Conservation (phyloP, 306 rosid genomes). For the Sechiopsis laciniata region DNA sequence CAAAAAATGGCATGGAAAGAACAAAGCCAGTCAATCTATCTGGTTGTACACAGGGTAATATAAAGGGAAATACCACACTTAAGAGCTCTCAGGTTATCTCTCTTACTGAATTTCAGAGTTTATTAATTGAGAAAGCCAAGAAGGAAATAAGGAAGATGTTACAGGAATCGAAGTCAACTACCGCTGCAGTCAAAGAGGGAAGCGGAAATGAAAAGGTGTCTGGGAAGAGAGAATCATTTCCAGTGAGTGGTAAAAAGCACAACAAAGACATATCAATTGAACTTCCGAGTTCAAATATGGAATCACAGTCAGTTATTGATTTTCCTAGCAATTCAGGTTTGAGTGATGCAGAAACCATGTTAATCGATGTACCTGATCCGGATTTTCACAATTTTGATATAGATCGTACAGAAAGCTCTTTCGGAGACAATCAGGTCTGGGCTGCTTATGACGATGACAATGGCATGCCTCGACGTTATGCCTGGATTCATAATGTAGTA, state of each 20-base stretch:
- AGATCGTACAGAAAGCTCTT: conserved; percentile 61
- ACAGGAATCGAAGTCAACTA: conserved; percentile 29
- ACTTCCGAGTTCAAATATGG: conserved; percentile 22
- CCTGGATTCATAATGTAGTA: conserved; percentile 47
- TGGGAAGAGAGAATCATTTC: conserved; percentile 24
- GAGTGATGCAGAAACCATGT: conserved; percentile 30
- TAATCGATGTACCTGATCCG: conserved; percentile 60
- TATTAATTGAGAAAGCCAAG: conserved; percentile 53
- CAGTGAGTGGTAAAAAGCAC: conserved; percentile 12
- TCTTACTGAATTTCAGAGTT: conserved; percentile 35
- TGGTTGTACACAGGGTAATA: conserved; percentile 25
- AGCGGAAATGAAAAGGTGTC: conserved; percentile 19
- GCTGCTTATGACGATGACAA: conserved; percentile 68
- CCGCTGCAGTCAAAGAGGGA: conserved; percentile 22
- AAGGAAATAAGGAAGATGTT: conserved; percentile 50
- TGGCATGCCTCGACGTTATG: conserved; percentile 92
- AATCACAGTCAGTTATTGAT: conserved; percentile 15
- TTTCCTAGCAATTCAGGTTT: conserved; percentile 21
- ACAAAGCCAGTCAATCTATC: conserved; percentile 21
- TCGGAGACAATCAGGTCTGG: conserved; percentile 70
- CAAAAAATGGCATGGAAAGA: conserved; percentile 34
- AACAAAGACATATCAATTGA: conserved; percentile 13
- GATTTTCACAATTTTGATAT: conserved; percentile 78
- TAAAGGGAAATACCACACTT: conserved; percentile 26
- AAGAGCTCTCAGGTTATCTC: conserved; percentile 32